A percentile compares a stretch with the other conserved stretches of the same genome.
These are phyloP conservation scores for Cercophora newfieldiana DNA, from an alignment of 495 filamentous ascomycete genomes.

Conservation along the genomic window DNA sequence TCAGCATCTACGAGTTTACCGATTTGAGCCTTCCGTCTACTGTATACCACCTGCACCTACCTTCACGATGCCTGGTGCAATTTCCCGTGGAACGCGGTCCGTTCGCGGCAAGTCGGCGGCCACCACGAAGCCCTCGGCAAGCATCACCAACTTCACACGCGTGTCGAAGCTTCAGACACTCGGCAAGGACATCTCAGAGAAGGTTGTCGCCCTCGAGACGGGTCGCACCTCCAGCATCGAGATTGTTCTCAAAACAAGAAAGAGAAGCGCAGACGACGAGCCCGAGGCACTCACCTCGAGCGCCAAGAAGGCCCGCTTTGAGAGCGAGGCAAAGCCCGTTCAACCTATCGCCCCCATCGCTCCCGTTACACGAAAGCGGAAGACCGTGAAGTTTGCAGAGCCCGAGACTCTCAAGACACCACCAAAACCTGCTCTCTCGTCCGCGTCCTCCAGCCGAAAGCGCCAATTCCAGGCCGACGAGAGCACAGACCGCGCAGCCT, in stretches of 20 bases:
- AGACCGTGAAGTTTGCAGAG: slow-evolving; percentile 32
- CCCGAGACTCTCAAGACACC: slow-evolving; percentile 14
- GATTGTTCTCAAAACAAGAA: slow-evolving; percentile 32
- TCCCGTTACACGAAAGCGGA: slow-evolving; percentile 23
- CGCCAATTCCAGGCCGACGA: slow-evolving; percentile 24
- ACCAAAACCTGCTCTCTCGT: slow-evolving; percentile 3
- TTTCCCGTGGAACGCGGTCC: slow-evolving; percentile 30
- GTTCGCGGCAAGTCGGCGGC: slow-evolving; percentile 26
- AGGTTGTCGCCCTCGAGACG: slow-evolving; percentile 17
- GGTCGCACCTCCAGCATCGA: slow-evolving; percentile 32
- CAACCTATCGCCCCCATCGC: slow-evolving; percentile 12
- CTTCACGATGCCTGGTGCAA: slow-evolving; percentile 33
- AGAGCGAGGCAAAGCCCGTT: slow-evolving; percentile 15
- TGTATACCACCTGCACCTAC: slow-evolving; percentile 3
- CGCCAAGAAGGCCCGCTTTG: slow-evolving; percentile 30
- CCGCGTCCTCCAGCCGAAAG: slow-evolving; percentile 23
- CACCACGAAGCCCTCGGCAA: slow-evolving; percentile 19
- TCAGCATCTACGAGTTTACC: neutral
- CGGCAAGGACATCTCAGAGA: slow-evolving; percentile 34
- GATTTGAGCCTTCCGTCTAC: slow-evolving; percentile 10
- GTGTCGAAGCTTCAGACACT: slow-evolving; percentile 39
- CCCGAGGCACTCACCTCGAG: slow-evolving; percentile 14
- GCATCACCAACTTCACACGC: slow-evolving; percentile 41
- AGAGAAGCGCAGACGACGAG: slow-evolving; percentile 33
- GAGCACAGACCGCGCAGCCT: slow-evolving; percentile 1